phyloP scores from a whole-genome alignment of 768 basidiomycete genomes.

The Pleurotus tuoliensis region DNA sequence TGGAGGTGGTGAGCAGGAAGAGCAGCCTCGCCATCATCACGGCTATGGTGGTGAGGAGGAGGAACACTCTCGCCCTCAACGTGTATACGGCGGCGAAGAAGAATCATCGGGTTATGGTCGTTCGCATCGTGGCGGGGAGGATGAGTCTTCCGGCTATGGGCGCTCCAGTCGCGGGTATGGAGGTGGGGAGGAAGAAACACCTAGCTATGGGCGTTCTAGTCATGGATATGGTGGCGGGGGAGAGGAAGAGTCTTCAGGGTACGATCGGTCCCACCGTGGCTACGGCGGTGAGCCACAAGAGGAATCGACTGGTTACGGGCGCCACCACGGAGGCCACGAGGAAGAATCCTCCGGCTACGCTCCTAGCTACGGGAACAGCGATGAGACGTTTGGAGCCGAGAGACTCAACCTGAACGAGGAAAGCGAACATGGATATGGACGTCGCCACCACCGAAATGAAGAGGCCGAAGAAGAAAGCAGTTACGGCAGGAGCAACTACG shows the following conservation, averaged over 20 bases:
- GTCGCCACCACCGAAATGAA: constrained; percentile 14
- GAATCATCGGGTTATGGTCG: constrained; percentile 11
- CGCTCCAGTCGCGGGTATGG: constrained; percentile 2
- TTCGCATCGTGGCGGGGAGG: constrained; percentile 13
- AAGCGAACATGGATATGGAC: constrained; percentile 24
- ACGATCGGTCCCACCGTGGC: not conserved
- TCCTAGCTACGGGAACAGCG: constrained; percentile 21
- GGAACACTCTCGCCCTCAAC: too few species aligned
- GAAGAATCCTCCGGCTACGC: constrained; percentile 17
- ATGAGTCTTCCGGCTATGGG: constrained; percentile 9
- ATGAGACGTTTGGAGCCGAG: constrained; percentile 52
- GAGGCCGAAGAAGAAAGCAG: not conserved
- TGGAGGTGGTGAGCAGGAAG: too few species aligned
- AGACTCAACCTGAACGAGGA: constrained; percentile 39
- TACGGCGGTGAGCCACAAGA: not conserved
- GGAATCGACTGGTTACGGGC: not conserved
- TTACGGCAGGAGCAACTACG: too few species aligned
- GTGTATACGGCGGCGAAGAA: constrained; percentile 9
- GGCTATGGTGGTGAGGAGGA: too few species aligned
- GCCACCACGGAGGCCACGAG: not conserved
- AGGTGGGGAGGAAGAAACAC: not conserved
- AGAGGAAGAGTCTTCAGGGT: constrained; percentile 9
- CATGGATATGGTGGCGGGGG: constrained; percentile 10
- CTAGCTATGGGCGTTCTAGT: not conserved
- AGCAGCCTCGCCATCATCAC: too few species aligned